Evolutionary conservation across 441 rosid species (phyloP).

Genomic region (Iberis amara): DNA sequence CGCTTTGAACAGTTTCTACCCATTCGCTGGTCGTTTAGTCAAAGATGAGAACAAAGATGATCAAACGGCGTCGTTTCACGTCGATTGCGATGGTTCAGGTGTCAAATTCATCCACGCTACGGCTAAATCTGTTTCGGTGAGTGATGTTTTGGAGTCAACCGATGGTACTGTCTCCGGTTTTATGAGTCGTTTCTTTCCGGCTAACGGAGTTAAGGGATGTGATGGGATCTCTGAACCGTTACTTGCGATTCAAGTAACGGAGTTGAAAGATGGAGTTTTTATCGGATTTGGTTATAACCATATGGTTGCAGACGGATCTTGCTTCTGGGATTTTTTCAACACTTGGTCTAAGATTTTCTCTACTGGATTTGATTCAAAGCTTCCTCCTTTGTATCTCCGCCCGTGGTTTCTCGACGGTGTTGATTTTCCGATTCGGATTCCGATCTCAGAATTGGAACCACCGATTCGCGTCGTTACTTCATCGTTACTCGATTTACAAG

Average conservation of each 20-base stretch:
- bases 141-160: slow-evolving; percentile 20
- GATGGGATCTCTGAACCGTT: slow-evolving; percentile 31
- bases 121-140: slow-evolving; percentile 17
- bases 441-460: slow-evolving; percentile 13
- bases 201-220: slow-evolving; percentile 23
- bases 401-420: slow-evolving; percentile 29
- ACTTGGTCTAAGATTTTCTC: slow-evolving; percentile 43
- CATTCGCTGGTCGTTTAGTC: slow-evolving; percentile 28
- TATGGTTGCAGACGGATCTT: slow-evolving; percentile 34
- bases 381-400: slow-evolving; percentile 18
- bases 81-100: slow-evolving; percentile 27
- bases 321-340: slow-evolving; percentile 44
- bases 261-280: slow-evolving; percentile 39
- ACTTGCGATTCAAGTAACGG: slow-evolving; percentile 40
- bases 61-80: slow-evolving; percentile 13
- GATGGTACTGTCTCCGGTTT: slow-evolving; percentile 17
- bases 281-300: slow-evolving; percentile 37
- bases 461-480: neutral
- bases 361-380: neutral
- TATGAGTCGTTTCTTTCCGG: slow-evolving; percentile 26
- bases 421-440: slow-evolving; percentile 28
- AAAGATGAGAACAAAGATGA: slow-evolving; percentile 6
- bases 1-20: slow-evolving; percentile 22
- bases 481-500: slow-evolving; percentile 4
- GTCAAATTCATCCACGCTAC: slow-evolving; percentile 31